Evolutionary conservation across 129 eudicot genomes (phyloP), one percentile per base, ranked within the genome.

Genomic region (Silybum marianum): DNA sequence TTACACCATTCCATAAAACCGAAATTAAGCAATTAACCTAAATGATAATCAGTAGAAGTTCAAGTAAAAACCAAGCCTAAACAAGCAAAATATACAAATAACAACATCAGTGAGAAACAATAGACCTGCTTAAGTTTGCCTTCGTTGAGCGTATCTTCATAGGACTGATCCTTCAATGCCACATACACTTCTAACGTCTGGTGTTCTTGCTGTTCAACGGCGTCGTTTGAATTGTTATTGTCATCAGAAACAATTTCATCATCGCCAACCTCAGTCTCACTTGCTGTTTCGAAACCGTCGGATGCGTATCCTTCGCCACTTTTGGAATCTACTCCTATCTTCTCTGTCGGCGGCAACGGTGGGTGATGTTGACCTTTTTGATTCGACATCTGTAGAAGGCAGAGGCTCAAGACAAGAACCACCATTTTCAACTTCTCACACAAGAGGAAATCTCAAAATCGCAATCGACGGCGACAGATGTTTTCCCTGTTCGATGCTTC

Each of bases 241-340:
- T 23, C 22, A 22, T 54, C 84, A 51, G 72, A 76, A 14, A 73
- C 81, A 46, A 10, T 54, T 12, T 84, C 80, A n/a, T 84, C 85
- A 18, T 79, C 84, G 36, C 19, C 51, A 13, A 71, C 83, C 63
- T 87, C 96, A 22, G 88, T 85, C 19, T 93, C 96, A 66, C 98
- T 93, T 18, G 98, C 98, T 13, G 98, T 90, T 71, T 93, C 98
- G 81, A 85, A 93, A 18, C 93, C 96, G 40, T 90, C 96, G 48
- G 90, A 84, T n/a, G 63, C 80, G 82, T 93, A 82, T 0, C 84
- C 90, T 23, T 74, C 83, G 18, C 34, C 74, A 26, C 16, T 13
- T 21, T 39, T 68, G 19, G 60, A 22, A 28, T 23, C 75, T 60
- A 23, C 32, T 13, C 65, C 63, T 48, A 78, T 69, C 36, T 16